Conservation (phyloP, 306 rosid genomes). For the Benincasa hispida region DNA sequence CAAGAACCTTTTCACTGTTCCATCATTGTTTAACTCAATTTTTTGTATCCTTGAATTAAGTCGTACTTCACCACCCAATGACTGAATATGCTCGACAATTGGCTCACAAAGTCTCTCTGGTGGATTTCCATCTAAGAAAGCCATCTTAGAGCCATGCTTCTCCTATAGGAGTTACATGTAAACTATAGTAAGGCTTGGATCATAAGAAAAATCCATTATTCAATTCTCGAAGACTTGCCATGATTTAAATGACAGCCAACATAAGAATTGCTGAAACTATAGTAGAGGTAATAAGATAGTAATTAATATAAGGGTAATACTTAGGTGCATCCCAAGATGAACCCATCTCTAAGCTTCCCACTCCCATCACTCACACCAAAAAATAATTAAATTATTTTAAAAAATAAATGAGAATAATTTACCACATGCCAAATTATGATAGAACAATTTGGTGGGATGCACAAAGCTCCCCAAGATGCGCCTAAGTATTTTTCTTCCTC, state of each 20-base stretch:
- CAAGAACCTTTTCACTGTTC: conserved; percentile 64
- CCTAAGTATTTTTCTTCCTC: too few relatives aligned
- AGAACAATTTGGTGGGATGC: too few relatives aligned
- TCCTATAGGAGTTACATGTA: conserved; percentile 33
- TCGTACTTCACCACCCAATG: conserved; percentile 83
- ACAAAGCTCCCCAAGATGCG: too few relatives aligned
- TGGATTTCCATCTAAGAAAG: conserved; percentile 93
- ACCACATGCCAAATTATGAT: too few relatives aligned
- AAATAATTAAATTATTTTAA: too few relatives aligned
- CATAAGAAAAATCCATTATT: neutral
- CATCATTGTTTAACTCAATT: conserved; percentile 70
- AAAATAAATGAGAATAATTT: too few relatives aligned
- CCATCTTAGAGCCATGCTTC: conserved; percentile 98
- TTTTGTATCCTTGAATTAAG: conserved; percentile 73
- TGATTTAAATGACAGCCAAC: neutral
- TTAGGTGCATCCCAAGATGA: too few relatives aligned
- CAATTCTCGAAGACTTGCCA: neutral
- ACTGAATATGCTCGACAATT: conserved; percentile 67
- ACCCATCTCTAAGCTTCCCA: too few relatives aligned
- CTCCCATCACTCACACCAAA: too few relatives aligned
- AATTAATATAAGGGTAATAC: too few relatives aligned
- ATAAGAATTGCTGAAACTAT: neutral
- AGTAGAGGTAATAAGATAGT: too few relatives aligned
- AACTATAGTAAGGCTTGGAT: neutral
- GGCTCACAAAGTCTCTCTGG: conserved; percentile 98